Evolutionary conservation across 108 stramenopile genomes (phyloP).

Genomic region (Skeletonema potamos): DNA sequence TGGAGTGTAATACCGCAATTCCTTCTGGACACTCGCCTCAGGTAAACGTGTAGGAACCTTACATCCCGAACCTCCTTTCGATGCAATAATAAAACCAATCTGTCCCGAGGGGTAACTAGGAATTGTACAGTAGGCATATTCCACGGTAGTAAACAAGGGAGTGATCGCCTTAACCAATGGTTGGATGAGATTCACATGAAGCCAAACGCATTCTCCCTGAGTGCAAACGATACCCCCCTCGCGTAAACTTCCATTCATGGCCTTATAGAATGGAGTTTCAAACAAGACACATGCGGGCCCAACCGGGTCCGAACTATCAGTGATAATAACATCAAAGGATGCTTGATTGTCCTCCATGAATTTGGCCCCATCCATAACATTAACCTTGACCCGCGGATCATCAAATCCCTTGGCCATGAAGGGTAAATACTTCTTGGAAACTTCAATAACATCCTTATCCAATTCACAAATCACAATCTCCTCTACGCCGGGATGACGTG

Average conservation of each 20-base stretch:
- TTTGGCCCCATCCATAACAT: constrained; percentile 86
- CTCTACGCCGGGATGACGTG: constrained; percentile 89
- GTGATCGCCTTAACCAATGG: constrained; percentile 75
- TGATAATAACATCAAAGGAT: constrained; percentile 88
- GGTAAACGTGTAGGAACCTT: constrained; percentile 58
- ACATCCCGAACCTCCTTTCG: constrained; percentile 58
- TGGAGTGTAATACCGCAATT: constrained; percentile 88
- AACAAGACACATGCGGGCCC: constrained; percentile 96
- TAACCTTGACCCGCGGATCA: constrained; percentile 89
- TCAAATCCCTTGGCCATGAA: constrained; percentile 87
- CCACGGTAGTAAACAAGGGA: constrained; percentile 78
- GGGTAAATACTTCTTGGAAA: constrained; percentile 73
- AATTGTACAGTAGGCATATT: constrained; percentile 97
- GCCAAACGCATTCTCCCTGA: constrained; percentile 98
- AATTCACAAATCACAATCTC: constrained; percentile 84
- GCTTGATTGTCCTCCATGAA: constrained; percentile 83
- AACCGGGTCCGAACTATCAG: constrained; percentile 91
- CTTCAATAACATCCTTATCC: constrained; percentile 70
- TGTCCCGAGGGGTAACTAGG: constrained; percentile 98
- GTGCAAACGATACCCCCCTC: constrained; percentile 95
- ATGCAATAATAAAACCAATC: constrained; percentile 96
- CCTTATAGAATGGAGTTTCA: constrained; percentile 92
- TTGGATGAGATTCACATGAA: constrained; percentile 90
- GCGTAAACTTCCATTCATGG: constrained; percentile 85
- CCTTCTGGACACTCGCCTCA: constrained; percentile 53